phyloP scores from a whole-genome alignment of 805 yeast genomes.

The Ogataea nakhonphanomensis region DNA sequence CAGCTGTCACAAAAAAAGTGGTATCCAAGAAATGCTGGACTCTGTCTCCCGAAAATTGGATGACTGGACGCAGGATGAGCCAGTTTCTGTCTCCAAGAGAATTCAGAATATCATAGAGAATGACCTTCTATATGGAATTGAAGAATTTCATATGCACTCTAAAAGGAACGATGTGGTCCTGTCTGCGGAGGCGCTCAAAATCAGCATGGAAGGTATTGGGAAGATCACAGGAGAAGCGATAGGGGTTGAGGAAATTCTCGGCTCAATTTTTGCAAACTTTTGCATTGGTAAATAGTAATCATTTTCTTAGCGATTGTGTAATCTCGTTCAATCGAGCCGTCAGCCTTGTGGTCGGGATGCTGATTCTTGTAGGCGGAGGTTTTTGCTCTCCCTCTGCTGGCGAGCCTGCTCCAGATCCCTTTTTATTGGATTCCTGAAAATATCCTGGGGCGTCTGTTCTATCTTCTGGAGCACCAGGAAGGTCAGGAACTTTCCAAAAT shows the following conservation, averaged over 20 bases:
- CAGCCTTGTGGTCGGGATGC: slow-evolving; percentile 9
- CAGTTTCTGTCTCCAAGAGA: slow-evolving; percentile 70
- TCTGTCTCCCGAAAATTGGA: slow-evolving; percentile 28
- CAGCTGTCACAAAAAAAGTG: slow-evolving; percentile 58
- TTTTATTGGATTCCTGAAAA: slow-evolving; percentile 9
- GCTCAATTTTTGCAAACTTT: slow-evolving; percentile 85
- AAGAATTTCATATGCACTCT: slow-evolving; percentile 52
- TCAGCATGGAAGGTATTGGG: slow-evolving; percentile 83
- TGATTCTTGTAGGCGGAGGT: slow-evolving; percentile 10
- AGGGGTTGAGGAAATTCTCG: slow-evolving; percentile 86
- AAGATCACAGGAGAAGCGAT: slow-evolving; percentile 86
- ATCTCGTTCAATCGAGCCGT: slow-evolving; percentile 5
- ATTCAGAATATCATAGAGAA: slow-evolving; percentile 69
- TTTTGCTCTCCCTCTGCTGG: slow-evolving; percentile 1
- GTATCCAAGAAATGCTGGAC: slow-evolving; percentile 47
- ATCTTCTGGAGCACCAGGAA: slow-evolving; percentile 27
- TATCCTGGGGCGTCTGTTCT: slow-evolving; percentile 24
- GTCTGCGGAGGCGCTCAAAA: slow-evolving; percentile 72
- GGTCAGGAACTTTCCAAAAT: slow-evolving; percentile 36
- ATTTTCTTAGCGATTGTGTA: slow-evolving; percentile 5
- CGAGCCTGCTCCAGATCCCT: background rate
- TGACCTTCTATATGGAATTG: slow-evolving; percentile 74
- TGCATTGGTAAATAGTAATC: slow-evolving; percentile 83
- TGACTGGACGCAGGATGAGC: slow-evolving; percentile 42
- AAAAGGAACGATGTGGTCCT: slow-evolving; percentile 67